These are phyloP conservation scores for Lasiodiplodia sp. DNA, from an alignment of 2,329 filamentous ascomycete species.

Conservation along the genomic window DNA sequence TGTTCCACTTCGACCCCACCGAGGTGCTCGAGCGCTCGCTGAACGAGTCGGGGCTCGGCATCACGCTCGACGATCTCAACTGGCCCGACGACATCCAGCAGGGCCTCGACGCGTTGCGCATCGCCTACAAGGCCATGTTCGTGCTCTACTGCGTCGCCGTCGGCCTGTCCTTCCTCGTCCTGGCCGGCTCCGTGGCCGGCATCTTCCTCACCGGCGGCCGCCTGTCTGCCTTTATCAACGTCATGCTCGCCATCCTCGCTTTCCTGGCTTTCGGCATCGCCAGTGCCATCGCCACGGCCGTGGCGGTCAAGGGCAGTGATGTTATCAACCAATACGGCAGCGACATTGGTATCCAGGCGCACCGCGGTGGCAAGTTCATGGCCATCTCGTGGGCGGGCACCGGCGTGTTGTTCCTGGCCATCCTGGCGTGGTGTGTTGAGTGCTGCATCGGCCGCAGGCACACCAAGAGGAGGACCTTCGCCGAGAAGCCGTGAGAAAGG, in stretches of 20 bases:
- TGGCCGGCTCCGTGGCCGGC: slow-evolving; percentile 55
- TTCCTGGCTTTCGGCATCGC: slow-evolving; percentile 70
- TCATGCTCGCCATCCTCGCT: slow-evolving; percentile 57
- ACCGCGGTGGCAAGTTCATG: slow-evolving; percentile 62
- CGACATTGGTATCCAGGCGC: slow-evolving; percentile 57
- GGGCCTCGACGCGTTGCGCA: slow-evolving; percentile 59
- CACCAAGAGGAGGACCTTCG: slow-evolving; percentile 1
- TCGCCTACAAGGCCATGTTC: slow-evolving; percentile 61
- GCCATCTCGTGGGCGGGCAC: slow-evolving; percentile 67
- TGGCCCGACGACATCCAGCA: slow-evolving; percentile 65
- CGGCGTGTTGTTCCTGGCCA: slow-evolving; percentile 50
- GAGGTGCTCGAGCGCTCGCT: slow-evolving; percentile 59
- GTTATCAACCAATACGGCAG: slow-evolving; percentile 63
- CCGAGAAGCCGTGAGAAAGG: slow-evolving; percentile 18
- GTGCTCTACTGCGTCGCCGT: slow-evolving; percentile 67
- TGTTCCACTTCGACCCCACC: slow-evolving; percentile 65
- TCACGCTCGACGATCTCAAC: slow-evolving; percentile 60
- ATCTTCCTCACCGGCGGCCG: slow-evolving; percentile 46
- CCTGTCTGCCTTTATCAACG: slow-evolving; percentile 58
- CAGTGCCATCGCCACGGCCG: slow-evolving; percentile 75
- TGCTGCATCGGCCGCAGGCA: slow-evolving; percentile 39
- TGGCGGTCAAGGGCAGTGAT: slow-evolving; percentile 61
- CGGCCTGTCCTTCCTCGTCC: slow-evolving; percentile 58
- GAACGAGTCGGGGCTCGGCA: slow-evolving; percentile 40
- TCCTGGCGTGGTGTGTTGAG: slow-evolving; percentile 40